Conservation (phyloP, 495 filamentous ascomycete species). For the Lasiosphaeris hirsuta region DNA sequence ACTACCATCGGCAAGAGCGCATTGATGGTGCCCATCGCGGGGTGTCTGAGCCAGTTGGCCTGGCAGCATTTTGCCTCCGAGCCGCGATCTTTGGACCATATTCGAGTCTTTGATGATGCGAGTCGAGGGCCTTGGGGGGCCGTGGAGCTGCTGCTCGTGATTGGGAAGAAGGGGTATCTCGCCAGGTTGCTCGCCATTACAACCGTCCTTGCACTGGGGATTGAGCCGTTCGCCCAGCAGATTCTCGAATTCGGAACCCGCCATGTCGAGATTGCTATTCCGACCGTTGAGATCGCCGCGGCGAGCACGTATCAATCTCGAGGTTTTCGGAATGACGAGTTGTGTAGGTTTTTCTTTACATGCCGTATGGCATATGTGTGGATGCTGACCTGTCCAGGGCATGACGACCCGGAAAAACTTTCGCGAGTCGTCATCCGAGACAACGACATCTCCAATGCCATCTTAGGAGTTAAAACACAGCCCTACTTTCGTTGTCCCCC, state of each 20-base stretch:
- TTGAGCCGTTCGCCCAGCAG: constrained; percentile 22
- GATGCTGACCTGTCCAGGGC: not conserved
- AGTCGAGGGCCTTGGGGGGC: constrained; percentile 38
- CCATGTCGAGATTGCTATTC: not conserved
- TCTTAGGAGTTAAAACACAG: not conserved
- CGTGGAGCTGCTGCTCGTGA: constrained; percentile 21
- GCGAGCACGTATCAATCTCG: not conserved
- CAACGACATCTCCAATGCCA: constrained; percentile 8
- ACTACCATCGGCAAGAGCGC: constrained; percentile 31
- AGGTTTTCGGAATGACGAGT: constrained; percentile 2
- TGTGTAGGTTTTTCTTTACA: not conserved
- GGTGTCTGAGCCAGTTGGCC: constrained; percentile 35
- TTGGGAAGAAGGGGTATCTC: not conserved
- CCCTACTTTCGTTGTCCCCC: constrained; percentile 13
- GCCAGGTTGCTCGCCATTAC: constrained; percentile 2
- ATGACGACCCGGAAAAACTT: not conserved
- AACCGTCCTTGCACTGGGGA: constrained; percentile 13
- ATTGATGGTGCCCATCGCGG: constrained; percentile 27
- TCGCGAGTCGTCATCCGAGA: not conserved
- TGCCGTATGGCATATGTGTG: not conserved
- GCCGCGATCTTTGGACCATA: constrained; percentile 17
- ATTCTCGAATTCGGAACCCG: constrained; percentile 9
- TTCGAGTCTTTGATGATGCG: constrained; percentile 33
- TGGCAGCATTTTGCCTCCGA: constrained; percentile 29
- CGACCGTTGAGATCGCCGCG: constrained; percentile 8